Evolutionary conservation across 129 eudicot species (phyloP).

Genomic region (Oenanthe sinensis): DNA sequence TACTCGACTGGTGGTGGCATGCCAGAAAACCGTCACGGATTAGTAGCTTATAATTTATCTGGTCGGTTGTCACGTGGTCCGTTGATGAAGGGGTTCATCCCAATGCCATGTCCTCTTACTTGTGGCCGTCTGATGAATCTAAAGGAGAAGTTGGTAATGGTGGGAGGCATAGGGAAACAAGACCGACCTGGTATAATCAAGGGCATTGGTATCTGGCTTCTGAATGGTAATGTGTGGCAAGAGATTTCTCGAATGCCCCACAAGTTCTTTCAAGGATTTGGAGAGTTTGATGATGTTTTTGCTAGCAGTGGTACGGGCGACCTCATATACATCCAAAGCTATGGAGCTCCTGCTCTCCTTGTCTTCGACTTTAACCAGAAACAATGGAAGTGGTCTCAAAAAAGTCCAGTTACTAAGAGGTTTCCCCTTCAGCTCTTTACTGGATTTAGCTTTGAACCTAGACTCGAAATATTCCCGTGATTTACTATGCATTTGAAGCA

Average conservation of each 20-base stretch:
- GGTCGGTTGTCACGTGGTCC: constrained; percentile 27
- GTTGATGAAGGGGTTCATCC: constrained; percentile 43
- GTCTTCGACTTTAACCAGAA: constrained; percentile 53
- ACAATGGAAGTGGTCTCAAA: constrained; percentile 94
- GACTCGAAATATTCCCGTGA: constrained; percentile 71
- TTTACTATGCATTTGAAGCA: background rate
- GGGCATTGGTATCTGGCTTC: constrained; percentile 86
- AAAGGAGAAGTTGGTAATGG: constrained; percentile 69
- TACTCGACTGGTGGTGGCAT: constrained; percentile 59
- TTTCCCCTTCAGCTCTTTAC: constrained; percentile 92
- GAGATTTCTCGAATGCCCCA: constrained; percentile 92
- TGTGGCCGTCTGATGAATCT: constrained; percentile 96
- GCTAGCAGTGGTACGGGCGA: constrained; percentile 89
- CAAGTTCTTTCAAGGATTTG: constrained; percentile 83
- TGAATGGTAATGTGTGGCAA: constrained; percentile 70
- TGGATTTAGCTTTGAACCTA: constrained; percentile 94
- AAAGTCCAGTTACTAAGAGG: constrained; percentile 83
- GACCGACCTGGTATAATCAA: constrained; percentile 80
- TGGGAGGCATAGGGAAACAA: constrained; percentile 94
- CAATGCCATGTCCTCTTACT: constrained; percentile 80
- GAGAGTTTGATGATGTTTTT: constrained; percentile 95
- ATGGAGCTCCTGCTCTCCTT: constrained; percentile 84
- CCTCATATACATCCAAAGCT: constrained; percentile 83
- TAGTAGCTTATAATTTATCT: constrained; percentile 48
- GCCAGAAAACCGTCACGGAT: constrained; percentile 63